These are phyloP conservation scores for Lactarius quietus DNA, from an alignment of 768 basidiomycete species.

Conservation along the genomic window DNA sequence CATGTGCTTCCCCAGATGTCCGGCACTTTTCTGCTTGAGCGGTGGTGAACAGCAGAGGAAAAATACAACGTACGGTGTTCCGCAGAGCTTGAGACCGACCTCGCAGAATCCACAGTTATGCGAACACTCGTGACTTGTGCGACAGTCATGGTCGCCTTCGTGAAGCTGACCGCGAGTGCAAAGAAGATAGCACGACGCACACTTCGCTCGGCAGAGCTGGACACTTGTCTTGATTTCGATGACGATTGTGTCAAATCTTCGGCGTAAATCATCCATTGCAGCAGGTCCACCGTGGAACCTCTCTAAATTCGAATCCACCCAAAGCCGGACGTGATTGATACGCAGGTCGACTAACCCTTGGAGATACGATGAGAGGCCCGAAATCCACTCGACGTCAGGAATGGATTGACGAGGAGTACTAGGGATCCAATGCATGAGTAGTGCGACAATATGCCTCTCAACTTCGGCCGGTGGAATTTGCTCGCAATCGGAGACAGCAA, in stretches of 20 bases:
- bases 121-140: constrained; percentile 45
- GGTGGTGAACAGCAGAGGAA: neutral
- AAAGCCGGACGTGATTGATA: constrained; percentile 44
- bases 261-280: constrained; percentile 43
- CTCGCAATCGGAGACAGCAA: constrained; percentile 32
- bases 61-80: constrained; percentile 41
- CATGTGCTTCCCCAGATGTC: constrained; percentile 54
- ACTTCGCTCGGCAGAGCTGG: constrained; percentile 48
- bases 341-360: constrained; percentile 40
- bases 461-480: constrained; percentile 26
- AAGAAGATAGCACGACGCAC: constrained; percentile 44
- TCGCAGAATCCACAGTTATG: constrained; percentile 45
- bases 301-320: constrained; percentile 47
- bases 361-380: constrained; percentile 39
- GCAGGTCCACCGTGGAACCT: constrained; percentile 45
- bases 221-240: constrained; percentile 45
- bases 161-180: constrained; percentile 48
- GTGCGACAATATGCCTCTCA: constrained; percentile 28
- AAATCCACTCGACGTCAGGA: constrained; percentile 42
- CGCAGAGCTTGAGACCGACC: constrained; percentile 38
- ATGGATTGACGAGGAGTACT: constrained; percentile 34
- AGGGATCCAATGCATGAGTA: constrained; percentile 33
- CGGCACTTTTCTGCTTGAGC: constrained; percentile 39
- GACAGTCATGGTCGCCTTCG: constrained; percentile 44
- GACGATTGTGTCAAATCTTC: constrained; percentile 39